Evolutionary conservation across 169 alveolate species (phyloP), one percentile per base, ranked within the genome.

Genomic region (Eimeria maxima): DNA sequence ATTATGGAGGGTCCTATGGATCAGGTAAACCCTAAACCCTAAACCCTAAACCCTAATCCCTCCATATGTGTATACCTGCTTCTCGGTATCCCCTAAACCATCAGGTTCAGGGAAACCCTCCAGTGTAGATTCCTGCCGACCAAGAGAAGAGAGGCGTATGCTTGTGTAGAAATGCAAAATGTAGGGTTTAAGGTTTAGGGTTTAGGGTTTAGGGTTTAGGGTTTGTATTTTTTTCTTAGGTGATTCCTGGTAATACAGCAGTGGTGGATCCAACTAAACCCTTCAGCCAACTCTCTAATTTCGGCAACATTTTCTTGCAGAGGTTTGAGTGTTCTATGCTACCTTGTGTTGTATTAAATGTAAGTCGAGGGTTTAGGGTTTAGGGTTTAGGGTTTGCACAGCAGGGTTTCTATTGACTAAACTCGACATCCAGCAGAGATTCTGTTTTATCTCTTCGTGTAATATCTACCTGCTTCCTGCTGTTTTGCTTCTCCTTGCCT

Each of bases 201-300:
- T 57, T 84, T 33, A 38, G 80, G 76, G 93, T 81, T 47, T 81
- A 55, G 69, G 91, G 91, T 81, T 53, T 89, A 67, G 83, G 86
- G 65, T 29, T 42, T 78, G 18, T 13, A 27, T 11, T 7, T 5
- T 24, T 14, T 53, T 27, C n/a, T 33, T 53, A 83, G 95, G 89
- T 80, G 16, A 81, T 96, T n/a, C 97, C 98, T 13, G 98, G 98
- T 16, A 97, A 97, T 90, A 98, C 98, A 63, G 93, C 97, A 57
- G 98, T 97, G 53, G 97, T 97, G 84, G 98, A 97, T 90, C 96
- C 95, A n/a, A 95, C 97, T 10, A 96, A 96, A 84, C 98, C 98
- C 11, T 97, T 97, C 96, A 96, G 98, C 42, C 98, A 96, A 95
- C 88, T 97, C 71, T 97, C 97, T 74, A 96, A 97, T 93, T 97